phyloP scores from a whole-genome alignment of 805 yeast species.

The Starmerella cellae region DNA sequence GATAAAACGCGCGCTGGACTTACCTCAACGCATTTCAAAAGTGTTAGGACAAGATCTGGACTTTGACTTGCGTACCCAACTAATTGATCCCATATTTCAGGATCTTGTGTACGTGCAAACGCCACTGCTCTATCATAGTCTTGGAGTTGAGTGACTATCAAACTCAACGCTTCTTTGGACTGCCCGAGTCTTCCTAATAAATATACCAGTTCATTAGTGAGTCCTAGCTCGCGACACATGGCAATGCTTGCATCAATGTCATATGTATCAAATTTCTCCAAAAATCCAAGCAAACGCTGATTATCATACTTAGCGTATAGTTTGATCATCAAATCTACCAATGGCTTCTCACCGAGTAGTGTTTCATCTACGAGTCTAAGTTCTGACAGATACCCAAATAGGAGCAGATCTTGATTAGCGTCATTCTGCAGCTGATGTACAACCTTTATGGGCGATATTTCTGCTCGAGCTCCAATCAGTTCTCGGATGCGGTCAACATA shows the following conservation, averaged over 20 bases:
- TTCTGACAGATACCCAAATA: slow-evolving; percentile 52
- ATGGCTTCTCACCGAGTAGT: slow-evolving; percentile 32
- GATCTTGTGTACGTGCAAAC: slow-evolving; percentile 53
- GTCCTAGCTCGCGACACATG: slow-evolving; percentile 42
- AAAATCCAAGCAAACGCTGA: slow-evolving; percentile 42
- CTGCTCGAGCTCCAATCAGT: slow-evolving; percentile 24
- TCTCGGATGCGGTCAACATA: slow-evolving; percentile 16
- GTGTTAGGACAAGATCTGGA: slow-evolving; percentile 63
- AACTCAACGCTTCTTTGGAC: slow-evolving; percentile 54
- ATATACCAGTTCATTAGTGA: slow-evolving; percentile 63
- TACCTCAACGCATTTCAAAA: slow-evolving; percentile 41
- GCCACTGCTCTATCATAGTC: slow-evolving; percentile 72
- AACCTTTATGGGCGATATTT: slow-evolving; percentile 43
- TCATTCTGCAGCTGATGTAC: slow-evolving; percentile 32
- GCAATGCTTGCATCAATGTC: slow-evolving; percentile 58
- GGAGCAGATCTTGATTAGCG: slow-evolving; percentile 19
- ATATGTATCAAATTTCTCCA: slow-evolving; percentile 43
- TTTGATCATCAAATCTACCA: slow-evolving; percentile 54
- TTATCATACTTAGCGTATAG: slow-evolving; percentile 54
- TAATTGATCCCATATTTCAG: slow-evolving; percentile 69
- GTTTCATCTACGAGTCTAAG: slow-evolving; percentile 46
- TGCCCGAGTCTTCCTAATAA: slow-evolving; percentile 74
- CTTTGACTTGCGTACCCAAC: slow-evolving; percentile 55
- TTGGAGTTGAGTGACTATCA: slow-evolving; percentile 62
- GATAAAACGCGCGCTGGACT: slow-evolving; percentile 55